Evolutionary conservation across 2,329 filamentous ascomycete genomes (phyloP).

Genomic region (Fonsecaea monophora): DNA sequence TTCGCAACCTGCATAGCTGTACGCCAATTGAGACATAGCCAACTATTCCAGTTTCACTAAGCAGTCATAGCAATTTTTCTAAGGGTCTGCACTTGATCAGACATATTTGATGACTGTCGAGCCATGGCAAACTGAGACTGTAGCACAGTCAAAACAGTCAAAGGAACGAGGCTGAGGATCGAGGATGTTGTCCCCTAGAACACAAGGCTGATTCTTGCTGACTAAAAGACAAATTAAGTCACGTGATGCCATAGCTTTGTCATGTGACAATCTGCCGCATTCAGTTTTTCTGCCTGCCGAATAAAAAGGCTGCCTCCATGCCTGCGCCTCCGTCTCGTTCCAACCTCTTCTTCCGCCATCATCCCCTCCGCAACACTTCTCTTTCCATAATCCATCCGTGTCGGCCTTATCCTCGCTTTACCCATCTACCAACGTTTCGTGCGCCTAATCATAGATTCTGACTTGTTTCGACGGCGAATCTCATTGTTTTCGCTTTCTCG

Average conservation of each 20-base stretch:
- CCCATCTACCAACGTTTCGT: neutral
- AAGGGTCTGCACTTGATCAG: too few relatives aligned
- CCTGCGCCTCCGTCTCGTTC: slow-evolving; percentile 2
- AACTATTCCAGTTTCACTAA: too few relatives aligned
- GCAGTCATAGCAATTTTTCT: too few relatives aligned
- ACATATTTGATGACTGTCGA: too few relatives aligned
- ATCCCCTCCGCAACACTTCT: neutral
- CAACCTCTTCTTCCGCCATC: slow-evolving; percentile 6
- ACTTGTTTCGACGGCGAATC: neutral
- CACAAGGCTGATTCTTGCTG: neutral
- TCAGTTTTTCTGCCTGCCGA: neutral
- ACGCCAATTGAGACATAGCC: too few relatives aligned
- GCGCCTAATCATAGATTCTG: neutral
- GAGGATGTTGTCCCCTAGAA: too few relatives aligned
- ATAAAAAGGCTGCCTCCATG: slow-evolving; percentile 11
- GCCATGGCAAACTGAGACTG: too few relatives aligned
- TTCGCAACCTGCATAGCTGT: too few relatives aligned
- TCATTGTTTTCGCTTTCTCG: slow-evolving; percentile 21
- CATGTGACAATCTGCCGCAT: neutral
- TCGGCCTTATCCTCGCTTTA: neutral
- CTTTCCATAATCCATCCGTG: neutral
- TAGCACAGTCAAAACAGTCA: too few relatives aligned
- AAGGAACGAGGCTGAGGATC: too few relatives aligned
- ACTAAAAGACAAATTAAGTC: neutral
- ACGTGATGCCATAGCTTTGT: neutral